phyloP scores from a whole-genome alignment of 1,139 yeast species.

The Suhomyces bolitotheri region DNA sequence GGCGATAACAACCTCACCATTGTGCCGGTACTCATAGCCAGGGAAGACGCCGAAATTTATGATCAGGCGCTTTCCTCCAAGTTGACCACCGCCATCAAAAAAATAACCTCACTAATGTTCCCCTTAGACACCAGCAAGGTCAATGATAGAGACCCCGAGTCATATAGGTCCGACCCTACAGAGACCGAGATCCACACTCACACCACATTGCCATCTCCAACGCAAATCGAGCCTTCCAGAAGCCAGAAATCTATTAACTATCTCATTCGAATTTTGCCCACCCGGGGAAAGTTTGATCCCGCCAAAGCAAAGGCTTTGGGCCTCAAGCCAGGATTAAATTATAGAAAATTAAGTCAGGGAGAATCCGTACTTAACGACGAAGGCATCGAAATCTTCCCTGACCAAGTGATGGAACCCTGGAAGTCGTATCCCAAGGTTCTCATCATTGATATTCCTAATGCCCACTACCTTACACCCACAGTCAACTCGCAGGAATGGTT shows the following conservation, averaged over 20 bases:
- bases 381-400: constrained; percentile 63
- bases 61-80: neutral
- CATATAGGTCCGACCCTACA: constrained; percentile 42
- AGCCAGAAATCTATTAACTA: constrained; percentile 50
- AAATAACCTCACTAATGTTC: constrained; percentile 48
- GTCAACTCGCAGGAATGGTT: constrained; percentile 33
- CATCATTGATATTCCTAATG: constrained; percentile 72
- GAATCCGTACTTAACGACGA: constrained; percentile 54
- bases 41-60: constrained; percentile 1
- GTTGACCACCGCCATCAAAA: constrained; percentile 26
- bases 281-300: constrained; percentile 76
- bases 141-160: constrained; percentile 39
- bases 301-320: constrained; percentile 67
- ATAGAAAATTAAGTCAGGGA: constrained; percentile 61
- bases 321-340: constrained; percentile 64
- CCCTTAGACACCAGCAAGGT: constrained; percentile 46
- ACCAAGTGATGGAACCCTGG: constrained; percentile 69
- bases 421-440: constrained; percentile 60
- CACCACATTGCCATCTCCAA: constrained; percentile 33
- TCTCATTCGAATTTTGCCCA: constrained; percentile 62
- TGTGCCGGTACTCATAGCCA: constrained; percentile 46
- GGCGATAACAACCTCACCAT: constrained; percentile 57
- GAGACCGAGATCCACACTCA: constrained; percentile 48
- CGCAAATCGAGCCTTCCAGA: constrained; percentile 16
- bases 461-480: constrained; percentile 50